phyloP scores from a whole-genome alignment of 2,329 filamentous ascomycete genomes.

The Coniochaeta ligniaria region DNA sequence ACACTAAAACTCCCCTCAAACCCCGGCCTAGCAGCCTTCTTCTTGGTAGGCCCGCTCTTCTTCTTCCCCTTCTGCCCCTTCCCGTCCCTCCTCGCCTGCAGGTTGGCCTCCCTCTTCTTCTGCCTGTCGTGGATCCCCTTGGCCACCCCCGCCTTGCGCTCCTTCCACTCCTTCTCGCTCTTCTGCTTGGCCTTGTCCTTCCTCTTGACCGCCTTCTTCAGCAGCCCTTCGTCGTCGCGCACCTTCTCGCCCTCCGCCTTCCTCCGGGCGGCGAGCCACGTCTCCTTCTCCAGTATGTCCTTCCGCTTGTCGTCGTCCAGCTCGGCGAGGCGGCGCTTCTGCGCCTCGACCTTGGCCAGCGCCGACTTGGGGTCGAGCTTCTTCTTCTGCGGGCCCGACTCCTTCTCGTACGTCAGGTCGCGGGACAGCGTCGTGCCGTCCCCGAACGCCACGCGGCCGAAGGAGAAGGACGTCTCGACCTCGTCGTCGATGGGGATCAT shows the following conservation, averaged over 20 bases:
- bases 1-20: conserved; percentile 58
- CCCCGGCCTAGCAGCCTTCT: conserved; percentile 51
- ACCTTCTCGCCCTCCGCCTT: conserved; percentile 85
- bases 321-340: conserved; percentile 69
- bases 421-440: conserved; percentile 78
- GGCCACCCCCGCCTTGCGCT: conserved; percentile 63
- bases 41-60: conserved; percentile 33
- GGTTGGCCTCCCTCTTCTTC: conserved; percentile 74
- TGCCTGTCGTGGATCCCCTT: conserved; percentile 73
- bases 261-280: conserved; percentile 87
- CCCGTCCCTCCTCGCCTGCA: conserved; percentile 66
- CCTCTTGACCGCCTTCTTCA: conserved; percentile 93
- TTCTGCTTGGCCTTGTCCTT: conserved; percentile 87
- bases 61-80: conserved; percentile 53
- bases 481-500: conserved; percentile 40
- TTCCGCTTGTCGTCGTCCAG: conserved; percentile 75
- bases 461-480: conserved; percentile 65
- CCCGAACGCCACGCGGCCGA: conserved; percentile 83
- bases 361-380: conserved; percentile 75
- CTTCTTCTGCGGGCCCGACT: conserved; percentile 46
- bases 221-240: conserved; percentile 72
- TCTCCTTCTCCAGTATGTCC: conserved; percentile 87
- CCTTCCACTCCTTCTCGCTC: conserved; percentile 82
- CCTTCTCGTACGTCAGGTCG: conserved; percentile 54
- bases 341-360: conserved; percentile 78